Conservation (phyloP, 768 basidiomycete genomes). For the Cystofilobasidium macerans region DNA sequence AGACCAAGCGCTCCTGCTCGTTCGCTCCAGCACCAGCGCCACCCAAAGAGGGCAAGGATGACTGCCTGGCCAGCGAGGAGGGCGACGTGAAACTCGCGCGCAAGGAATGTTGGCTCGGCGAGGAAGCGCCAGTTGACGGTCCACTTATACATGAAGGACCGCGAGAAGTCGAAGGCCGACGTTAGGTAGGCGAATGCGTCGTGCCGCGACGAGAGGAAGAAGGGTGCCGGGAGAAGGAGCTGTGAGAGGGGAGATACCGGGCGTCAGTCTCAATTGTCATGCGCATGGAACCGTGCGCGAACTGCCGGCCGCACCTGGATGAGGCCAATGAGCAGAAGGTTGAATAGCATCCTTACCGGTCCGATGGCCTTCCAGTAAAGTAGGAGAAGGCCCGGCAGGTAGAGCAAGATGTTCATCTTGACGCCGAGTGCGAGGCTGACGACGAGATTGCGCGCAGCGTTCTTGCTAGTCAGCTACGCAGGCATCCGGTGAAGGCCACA, state of each 20-base stretch:
- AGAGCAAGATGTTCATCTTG: slow-evolving; percentile 89
- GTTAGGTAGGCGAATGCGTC: slow-evolving; percentile 49
- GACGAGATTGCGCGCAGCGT: too few relatives aligned
- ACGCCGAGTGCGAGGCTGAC: slow-evolving; percentile 68
- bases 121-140: slow-evolving; percentile 96
- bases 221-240: slow-evolving; percentile 55
- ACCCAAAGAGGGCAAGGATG: slow-evolving; percentile 54
- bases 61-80: slow-evolving; percentile 59
- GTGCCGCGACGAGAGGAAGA: slow-evolving; percentile 48
- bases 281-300: slow-evolving; percentile 51
- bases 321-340: slow-evolving; percentile 34
- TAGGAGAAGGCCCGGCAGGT: slow-evolving; percentile 76
- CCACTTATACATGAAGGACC: slow-evolving; percentile 88
- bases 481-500: too few relatives aligned
- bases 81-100: slow-evolving; percentile 48
- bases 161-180: slow-evolving; percentile 73
- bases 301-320: slow-evolving; percentile 55
- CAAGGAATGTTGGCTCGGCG: slow-evolving; percentile 63
- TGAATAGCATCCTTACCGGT: slow-evolving; percentile 28
- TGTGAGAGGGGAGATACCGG: slow-evolving; percentile 42
- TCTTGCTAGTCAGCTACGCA: not conserved
- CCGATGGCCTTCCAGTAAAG: slow-evolving; percentile 60
- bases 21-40: slow-evolving; percentile 57
- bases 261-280: not conserved
- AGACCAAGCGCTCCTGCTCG: slow-evolving; percentile 59